Evolutionary conservation across 2,329 filamentous ascomycete species (phyloP), one percentile per base, ranked within the genome.

Genomic region (Diaporthe batatas): DNA sequence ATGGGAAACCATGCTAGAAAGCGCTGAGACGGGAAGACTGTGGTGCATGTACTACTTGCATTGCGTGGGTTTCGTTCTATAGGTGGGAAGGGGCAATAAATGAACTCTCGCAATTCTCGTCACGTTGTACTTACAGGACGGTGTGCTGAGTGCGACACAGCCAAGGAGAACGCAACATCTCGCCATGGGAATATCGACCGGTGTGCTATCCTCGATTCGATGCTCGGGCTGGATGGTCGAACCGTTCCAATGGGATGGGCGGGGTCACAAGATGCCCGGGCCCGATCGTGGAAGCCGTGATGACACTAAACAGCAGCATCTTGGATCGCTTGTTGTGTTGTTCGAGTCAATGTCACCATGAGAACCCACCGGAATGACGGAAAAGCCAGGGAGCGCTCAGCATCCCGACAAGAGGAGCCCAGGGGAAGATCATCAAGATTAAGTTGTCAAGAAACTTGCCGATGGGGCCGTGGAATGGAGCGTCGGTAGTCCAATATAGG

Each of bases 401-500:
- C 11, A 44, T 39, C 21, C 32, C n/a, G 21, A 65, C 44, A 36
- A 65, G 29, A 51, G 29, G 44, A 23, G 62, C 44, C 62, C 16
- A 47, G 39, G 25, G 49, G 49, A 36, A 36, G 62, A 65, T 65
- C 44, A 18, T 36, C 62, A 65, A 65, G 62, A 65, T 65, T 65
- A 65, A 36, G 62, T 65, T 65, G 1, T 36, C 8, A 23, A 49
- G 44, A 65, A 65, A 65, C 62, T 65, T 65, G 62, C 62, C 62
- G 62, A 65, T 65, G 62, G 62, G 62, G 29, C 62, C 62, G 62
- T 65, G 44, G 10, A 65, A 65, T 65, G 62, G 62, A 65, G 44
- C 44, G 62, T 49, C 62, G 62, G 62, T 51, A 51, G 44, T 36
- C 34, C 34, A 32, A 65, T n/a, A 25, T 1, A 36, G 62, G 51